These are phyloP conservation scores for Clitoria ternatea DNA, from an alignment of 306 rosid species.

Conservation along the genomic window DNA sequence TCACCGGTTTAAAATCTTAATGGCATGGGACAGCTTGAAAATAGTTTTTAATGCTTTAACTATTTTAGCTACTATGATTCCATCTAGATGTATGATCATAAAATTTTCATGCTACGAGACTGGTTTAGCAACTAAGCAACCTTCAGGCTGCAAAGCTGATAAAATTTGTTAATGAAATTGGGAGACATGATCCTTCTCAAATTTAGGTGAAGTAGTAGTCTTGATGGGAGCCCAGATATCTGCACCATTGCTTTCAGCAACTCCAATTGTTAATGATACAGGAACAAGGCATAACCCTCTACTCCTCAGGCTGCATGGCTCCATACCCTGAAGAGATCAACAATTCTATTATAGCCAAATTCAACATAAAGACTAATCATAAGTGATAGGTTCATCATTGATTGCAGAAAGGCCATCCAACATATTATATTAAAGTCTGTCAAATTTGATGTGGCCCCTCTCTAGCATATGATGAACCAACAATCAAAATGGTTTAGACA, in stretches of 20 bases:
- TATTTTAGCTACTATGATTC: conserved; percentile 25
- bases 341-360: conserved; percentile 2
- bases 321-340: conserved; percentile 47
- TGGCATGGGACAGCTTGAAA: conserved; percentile 37
- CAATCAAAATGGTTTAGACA: not conserved
- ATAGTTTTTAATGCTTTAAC: conserved; percentile 24
- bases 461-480: not conserved
- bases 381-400: not conserved
- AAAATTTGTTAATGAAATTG: conserved; percentile 45
- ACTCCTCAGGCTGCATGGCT: conserved; percentile 68
- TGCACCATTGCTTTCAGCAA: conserved; percentile 91
- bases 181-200: conserved; percentile 34
- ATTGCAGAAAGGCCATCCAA: not conserved
- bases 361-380: not conserved
- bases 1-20: conserved; percentile 46
- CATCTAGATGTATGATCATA: conserved; percentile 29
- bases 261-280: conserved; percentile 64
- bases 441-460: not conserved
- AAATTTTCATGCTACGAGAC: conserved; percentile 26
- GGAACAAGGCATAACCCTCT: conserved; percentile 93
- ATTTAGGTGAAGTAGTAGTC: conserved; percentile 54
- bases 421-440: not conserved
- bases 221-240: conserved; percentile 98
- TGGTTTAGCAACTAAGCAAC: conserved; percentile 26
- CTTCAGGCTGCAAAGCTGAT: conserved; percentile 20